These are phyloP conservation scores for Citrus cavaleriei DNA, from an alignment of 345 rosid species.

Conservation along the genomic window DNA sequence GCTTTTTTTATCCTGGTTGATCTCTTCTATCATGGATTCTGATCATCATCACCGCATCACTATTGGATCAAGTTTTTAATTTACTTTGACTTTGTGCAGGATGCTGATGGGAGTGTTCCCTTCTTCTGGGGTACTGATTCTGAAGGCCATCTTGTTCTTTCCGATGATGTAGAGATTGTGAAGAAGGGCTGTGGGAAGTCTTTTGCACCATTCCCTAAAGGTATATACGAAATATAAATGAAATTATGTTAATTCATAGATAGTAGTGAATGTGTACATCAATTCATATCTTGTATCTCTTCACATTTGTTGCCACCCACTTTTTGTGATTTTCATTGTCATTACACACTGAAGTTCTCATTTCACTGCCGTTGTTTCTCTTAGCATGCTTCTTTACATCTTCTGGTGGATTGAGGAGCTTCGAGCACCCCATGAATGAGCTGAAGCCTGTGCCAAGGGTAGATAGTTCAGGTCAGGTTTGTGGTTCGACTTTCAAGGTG, in stretches of 20 bases:
- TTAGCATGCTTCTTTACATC: constrained; percentile 90
- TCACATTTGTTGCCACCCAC: background rate
- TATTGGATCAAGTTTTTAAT: background rate
- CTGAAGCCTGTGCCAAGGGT: constrained; percentile 90
- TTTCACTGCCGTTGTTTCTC: background rate
- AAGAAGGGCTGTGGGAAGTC: constrained; percentile 90
- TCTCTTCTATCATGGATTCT: background rate
- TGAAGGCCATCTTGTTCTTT: constrained; percentile 72
- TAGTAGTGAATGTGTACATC: background rate
- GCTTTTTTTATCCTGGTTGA: background rate
- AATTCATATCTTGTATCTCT: background rate
- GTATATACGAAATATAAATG: constrained; percentile 22
- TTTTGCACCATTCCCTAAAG: constrained; percentile 94
- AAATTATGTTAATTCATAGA: background rate
- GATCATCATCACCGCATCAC: background rate
- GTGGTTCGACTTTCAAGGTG: constrained; percentile 76
- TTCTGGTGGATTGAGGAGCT: constrained; percentile 94
- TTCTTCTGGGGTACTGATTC: constrained; percentile 88
- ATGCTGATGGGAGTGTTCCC: constrained; percentile 81
- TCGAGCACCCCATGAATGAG: constrained; percentile 76
- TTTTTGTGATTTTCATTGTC: background rate
- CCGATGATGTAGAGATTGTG: constrained; percentile 64
- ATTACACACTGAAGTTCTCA: background rate
- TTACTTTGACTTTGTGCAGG: constrained; percentile 39
- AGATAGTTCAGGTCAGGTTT: constrained; percentile 83